phyloP scores from a whole-genome alignment of 768 basidiomycete species.

The Mycena vulgaris region DNA sequence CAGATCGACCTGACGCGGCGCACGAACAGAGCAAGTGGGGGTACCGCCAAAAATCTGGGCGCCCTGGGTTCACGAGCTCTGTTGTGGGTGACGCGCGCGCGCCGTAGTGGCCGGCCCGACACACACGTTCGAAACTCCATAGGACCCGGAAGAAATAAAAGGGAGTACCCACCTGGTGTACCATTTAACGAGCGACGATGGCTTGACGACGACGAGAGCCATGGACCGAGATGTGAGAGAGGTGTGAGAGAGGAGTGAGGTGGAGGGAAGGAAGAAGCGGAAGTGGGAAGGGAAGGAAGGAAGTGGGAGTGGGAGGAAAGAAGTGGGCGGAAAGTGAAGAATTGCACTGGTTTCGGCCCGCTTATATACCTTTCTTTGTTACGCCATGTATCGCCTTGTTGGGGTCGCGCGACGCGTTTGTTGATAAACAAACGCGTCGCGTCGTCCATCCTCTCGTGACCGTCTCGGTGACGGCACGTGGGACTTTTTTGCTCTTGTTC shows the following conservation, averaged over 20 bases:
- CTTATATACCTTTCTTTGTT: not conserved
- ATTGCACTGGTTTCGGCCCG: not conserved
- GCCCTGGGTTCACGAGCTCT: not conserved
- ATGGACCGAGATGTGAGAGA: not conserved
- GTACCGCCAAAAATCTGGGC: not conserved
- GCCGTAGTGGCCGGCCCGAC: constrained; percentile 12
- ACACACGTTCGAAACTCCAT: not conserved
- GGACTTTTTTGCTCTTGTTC: not conserved
- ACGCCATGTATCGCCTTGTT: not conserved
- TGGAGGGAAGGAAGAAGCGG: not conserved
- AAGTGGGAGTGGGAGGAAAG: not conserved
- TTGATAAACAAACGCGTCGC: not conserved
- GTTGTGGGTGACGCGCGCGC: not conserved
- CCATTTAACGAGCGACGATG: not conserved
- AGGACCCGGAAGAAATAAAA: constrained; percentile 9
- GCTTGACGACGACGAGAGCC: not conserved
- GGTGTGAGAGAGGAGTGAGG: not conserved
- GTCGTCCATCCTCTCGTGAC: not conserved
- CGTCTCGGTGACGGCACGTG: not conserved
- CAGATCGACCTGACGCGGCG: constrained; percentile 16
- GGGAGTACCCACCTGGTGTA: not conserved
- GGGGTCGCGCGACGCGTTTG: not conserved
- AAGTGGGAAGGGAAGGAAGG: not conserved
- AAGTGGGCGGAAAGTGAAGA: not conserved
- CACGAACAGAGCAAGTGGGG: not conserved